phyloP scores from a whole-genome alignment of 106 monocot genomes.

The Vanilla planifolia region DNA sequence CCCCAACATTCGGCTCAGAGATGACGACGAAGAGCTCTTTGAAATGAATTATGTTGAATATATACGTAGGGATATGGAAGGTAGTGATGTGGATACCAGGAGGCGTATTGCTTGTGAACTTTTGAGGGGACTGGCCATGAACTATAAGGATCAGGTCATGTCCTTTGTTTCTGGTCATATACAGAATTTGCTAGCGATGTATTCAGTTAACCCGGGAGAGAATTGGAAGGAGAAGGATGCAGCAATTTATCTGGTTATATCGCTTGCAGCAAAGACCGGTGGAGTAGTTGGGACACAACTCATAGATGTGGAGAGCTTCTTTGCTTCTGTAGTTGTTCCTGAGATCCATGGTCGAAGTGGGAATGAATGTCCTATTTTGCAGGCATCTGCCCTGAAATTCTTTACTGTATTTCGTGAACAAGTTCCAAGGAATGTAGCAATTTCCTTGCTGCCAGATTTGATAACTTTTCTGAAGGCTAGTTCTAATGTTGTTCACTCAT shows the following conservation, averaged over 20 bases:
- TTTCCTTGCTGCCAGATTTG: slow-evolving; percentile 60
- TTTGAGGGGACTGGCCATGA: slow-evolving; percentile 63
- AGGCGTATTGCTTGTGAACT: slow-evolving; percentile 89
- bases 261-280: slow-evolving; percentile 53
- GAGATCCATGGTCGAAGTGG: slow-evolving; percentile 60
- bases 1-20: slow-evolving; percentile 68
- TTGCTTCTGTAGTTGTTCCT: slow-evolving; percentile 66
- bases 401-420: slow-evolving; percentile 70
- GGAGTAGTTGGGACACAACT: slow-evolving; percentile 30
- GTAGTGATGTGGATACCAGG: slow-evolving; percentile 82
- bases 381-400: slow-evolving; percentile 87
- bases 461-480: slow-evolving; percentile 52
- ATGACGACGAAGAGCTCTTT: slow-evolving; percentile 92
- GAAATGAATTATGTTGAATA: slow-evolving; percentile 86
- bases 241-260: slow-evolving; percentile 83
- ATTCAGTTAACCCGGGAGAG: slow-evolving; percentile 46
- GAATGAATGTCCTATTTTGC: slow-evolving; percentile 64
- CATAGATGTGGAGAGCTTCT: slow-evolving; percentile 80
- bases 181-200: slow-evolving; percentile 60
- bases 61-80: slow-evolving; percentile 88
- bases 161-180: slow-evolving; percentile 62
- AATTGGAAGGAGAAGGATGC: slow-evolving; percentile 97
- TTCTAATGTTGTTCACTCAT: slow-evolving; percentile 95
- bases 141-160: slow-evolving; percentile 81
- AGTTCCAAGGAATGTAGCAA: slow-evolving; percentile 57